Conservation (phyloP, 2,329 filamentous ascomycete species). For the Verticillium nonalfalfae region DNA sequence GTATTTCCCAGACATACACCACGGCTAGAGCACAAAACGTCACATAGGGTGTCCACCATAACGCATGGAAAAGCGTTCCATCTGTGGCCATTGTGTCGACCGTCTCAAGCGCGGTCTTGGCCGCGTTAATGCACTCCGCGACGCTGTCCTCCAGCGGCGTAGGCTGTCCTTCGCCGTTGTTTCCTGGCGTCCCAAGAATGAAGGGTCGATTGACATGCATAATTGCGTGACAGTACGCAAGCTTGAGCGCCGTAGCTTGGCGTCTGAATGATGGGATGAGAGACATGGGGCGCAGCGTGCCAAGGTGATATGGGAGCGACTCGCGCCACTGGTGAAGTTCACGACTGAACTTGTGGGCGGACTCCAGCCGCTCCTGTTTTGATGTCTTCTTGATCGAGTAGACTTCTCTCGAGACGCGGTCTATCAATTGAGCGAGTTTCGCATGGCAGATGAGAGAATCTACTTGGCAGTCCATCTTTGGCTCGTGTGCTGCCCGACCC, state of each 20-base stretch:
- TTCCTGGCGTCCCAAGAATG: constrained; percentile 27
- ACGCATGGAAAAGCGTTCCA: constrained; percentile 25
- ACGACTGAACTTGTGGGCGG: constrained; percentile 27
- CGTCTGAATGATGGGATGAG: constrained; percentile 37
- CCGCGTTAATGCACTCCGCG: constrained; percentile 38
- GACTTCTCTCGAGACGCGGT: constrained; percentile 29
- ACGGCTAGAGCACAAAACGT: constrained; percentile 48
- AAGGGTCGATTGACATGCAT: constrained; percentile 51
- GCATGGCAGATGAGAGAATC: constrained; percentile 39
- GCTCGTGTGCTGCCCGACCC: constrained; percentile 18
- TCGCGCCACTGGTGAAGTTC: constrained; percentile 31
- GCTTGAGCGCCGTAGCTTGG: constrained; percentile 45
- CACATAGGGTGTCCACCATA: constrained; percentile 49
- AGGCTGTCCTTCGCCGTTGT: constrained; percentile 17
- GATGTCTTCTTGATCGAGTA: constrained; percentile 28
- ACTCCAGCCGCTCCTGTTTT: constrained; percentile 26
- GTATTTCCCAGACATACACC: constrained; percentile 42
- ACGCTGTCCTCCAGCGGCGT: constrained; percentile 28
- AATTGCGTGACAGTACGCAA: constrained; percentile 48
- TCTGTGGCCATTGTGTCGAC: constrained; percentile 32
- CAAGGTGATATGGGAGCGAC: constrained; percentile 33
- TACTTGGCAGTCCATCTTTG: constrained; percentile 38
- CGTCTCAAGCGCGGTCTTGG: constrained; percentile 35
- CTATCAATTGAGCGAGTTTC: constrained; percentile 32
- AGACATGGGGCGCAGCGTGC: constrained; percentile 34